Evolutionary conservation across 345 rosid genomes (phyloP).

Genomic region (Hibiscus mutabilis): DNA sequence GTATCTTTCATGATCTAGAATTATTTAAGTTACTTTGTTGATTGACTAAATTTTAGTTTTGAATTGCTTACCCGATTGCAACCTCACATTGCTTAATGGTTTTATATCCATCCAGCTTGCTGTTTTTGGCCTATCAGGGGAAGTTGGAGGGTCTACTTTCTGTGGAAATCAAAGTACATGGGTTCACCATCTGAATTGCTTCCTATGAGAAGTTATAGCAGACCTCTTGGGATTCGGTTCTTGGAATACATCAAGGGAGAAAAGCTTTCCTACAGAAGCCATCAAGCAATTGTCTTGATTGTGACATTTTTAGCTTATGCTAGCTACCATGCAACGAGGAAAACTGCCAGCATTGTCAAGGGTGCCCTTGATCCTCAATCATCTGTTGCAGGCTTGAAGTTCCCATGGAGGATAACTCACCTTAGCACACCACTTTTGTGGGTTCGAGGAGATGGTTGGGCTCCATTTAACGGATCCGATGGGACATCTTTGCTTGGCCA

Average conservation of each 20-base stretch:
- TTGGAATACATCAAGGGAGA: slow-evolving; percentile 39
- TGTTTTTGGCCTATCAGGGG: slow-evolving; percentile 10
- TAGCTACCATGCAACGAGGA: slow-evolving; percentile 78
- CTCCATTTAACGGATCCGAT: slow-evolving; percentile 64
- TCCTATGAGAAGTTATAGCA: slow-evolving; percentile 14
- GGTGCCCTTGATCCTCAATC: slow-evolving; percentile 79
- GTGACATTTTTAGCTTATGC: slow-evolving; percentile 77
- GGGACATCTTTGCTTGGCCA: slow-evolving; percentile 84
- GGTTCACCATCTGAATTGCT: slow-evolving; percentile 29
- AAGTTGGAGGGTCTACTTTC: slow-evolving; percentile 5
- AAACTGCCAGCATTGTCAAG: slow-evolving; percentile 89
- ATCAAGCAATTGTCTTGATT: slow-evolving; percentile 69
- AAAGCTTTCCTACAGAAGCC: slow-evolving; percentile 51
- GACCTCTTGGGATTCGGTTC: slow-evolving; percentile 64
- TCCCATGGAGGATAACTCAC: slow-evolving; percentile 30
- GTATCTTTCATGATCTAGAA: neutral
- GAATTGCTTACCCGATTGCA: neutral
- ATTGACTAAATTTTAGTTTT: neutral
- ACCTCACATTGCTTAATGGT: neutral
- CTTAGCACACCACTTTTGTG: slow-evolving; percentile 15
- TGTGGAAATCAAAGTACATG: slow-evolving; percentile 27
- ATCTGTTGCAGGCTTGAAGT: slow-evolving; percentile 27
- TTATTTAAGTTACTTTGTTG: neutral
- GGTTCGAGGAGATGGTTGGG: slow-evolving; percentile 65
- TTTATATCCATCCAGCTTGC: slow-evolving; percentile 11